A percentile compares a stretch with the other conserved stretches of the same genome.
These are phyloP conservation scores for Suillus plorans DNA, from an alignment of 768 basidiomycete species.

Conservation along the genomic window DNA sequence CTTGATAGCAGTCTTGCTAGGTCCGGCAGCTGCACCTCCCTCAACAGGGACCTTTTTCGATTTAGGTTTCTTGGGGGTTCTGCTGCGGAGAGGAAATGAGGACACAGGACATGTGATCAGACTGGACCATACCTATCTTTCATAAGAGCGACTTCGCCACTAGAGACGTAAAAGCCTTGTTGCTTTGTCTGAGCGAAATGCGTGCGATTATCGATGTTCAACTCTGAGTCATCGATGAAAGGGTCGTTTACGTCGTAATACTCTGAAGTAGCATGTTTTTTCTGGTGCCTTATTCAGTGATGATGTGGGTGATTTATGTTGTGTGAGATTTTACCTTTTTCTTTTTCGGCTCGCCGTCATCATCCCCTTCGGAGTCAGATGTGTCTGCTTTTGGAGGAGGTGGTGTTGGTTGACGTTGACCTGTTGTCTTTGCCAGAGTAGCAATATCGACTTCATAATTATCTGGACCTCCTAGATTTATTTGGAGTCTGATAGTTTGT, in stretches of 20 bases:
- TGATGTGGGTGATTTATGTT: neutral
- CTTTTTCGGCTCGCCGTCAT: slow-evolving; percentile 35
- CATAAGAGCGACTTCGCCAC: slow-evolving; percentile 82
- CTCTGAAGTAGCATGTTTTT: slow-evolving; percentile 57
- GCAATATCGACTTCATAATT: slow-evolving; percentile 75
- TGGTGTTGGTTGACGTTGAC: slow-evolving; percentile 64
- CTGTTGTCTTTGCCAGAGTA: slow-evolving; percentile 56
- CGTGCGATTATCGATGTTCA: slow-evolving; percentile 86
- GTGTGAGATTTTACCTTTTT: slow-evolving; percentile 32
- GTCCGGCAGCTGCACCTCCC: slow-evolving; percentile 15
- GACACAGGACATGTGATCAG: neutral
- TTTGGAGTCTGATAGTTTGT: slow-evolving; percentile 67
- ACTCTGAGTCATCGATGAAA: slow-evolving; percentile 97
- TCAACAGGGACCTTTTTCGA: slow-evolving; percentile 48
- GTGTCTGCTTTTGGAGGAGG: slow-evolving; percentile 46
- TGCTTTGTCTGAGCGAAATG: slow-evolving; percentile 91
- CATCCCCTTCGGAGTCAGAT: slow-evolving; percentile 58
- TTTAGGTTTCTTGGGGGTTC: slow-evolving; percentile 71
- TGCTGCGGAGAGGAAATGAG: slow-evolving; percentile 26
- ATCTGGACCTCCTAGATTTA: slow-evolving; percentile 67
- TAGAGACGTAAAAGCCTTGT: slow-evolving; percentile 89
- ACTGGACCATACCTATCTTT: slow-evolving; percentile 58
- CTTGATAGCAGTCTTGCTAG: slow-evolving; percentile 22
- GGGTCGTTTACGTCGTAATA: slow-evolving; percentile 92
- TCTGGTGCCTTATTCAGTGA: slow-evolving; percentile 33